Evolutionary conservation across 2,329 filamentous ascomycete genomes (phyloP).

Genomic region (Fusarium hostae): DNA sequence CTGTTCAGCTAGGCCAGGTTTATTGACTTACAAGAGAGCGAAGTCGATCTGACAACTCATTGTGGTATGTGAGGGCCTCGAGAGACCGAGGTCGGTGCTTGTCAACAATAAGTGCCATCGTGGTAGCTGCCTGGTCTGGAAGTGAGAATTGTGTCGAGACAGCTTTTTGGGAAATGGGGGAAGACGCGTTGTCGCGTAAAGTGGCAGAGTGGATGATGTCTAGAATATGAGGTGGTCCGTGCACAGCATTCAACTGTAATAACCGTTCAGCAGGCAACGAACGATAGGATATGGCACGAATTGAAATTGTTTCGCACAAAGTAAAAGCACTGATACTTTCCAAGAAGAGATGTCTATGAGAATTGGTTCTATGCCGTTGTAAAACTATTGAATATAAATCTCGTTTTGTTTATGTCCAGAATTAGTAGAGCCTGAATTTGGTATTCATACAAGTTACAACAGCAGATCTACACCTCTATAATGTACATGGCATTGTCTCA

Average conservation of each 20-base stretch:
- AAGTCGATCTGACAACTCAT: constrained; percentile 86
- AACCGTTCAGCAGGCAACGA: constrained; percentile 32
- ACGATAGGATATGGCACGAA: neutral
- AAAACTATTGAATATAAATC: neutral
- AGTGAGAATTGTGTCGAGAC: constrained; percentile 26
- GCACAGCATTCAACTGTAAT: constrained; percentile 4
- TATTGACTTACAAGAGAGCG: constrained; percentile 83
- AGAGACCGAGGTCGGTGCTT: constrained; percentile 79
- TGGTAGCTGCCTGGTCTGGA: constrained; percentile 27
- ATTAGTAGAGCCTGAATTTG: constrained; percentile 21
- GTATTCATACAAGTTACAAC: constrained; percentile 44
- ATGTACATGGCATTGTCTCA: constrained; percentile 38
- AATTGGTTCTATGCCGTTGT: neutral
- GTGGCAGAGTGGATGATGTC: constrained; percentile 52
- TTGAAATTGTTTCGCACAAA: neutral
- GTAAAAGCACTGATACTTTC: neutral
- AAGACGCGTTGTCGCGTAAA: constrained; percentile 55
- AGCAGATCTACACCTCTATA: constrained; percentile 39
- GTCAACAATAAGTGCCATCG: constrained; percentile 77
- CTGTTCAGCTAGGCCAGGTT: neutral
- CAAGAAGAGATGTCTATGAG: neutral
- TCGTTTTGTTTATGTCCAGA: neutral
- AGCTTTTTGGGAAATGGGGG: constrained; percentile 38
- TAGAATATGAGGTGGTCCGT: constrained; percentile 37
- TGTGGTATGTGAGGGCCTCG: constrained; percentile 85